phyloP scores from a whole-genome alignment of 306 rosid species.

The Rosa rugosa region DNA sequence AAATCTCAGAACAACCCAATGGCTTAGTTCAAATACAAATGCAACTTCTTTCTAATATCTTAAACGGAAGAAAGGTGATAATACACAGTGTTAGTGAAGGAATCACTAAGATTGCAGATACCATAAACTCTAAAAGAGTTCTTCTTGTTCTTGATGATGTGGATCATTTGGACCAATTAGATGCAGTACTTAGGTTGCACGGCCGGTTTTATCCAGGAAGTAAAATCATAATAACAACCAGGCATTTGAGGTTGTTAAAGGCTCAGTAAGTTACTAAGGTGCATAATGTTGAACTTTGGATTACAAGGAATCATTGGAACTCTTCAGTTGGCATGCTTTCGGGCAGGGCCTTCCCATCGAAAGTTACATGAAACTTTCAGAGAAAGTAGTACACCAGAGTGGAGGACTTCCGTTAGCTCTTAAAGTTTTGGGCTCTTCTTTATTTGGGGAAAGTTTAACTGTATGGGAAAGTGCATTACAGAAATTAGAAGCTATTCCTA shows the following conservation, averaged over 20 bases:
- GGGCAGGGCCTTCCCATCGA: background rate
- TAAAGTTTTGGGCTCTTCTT: background rate
- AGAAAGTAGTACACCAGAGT: no score
- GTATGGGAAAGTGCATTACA: background rate
- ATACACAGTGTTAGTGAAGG: background rate
- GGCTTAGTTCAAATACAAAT: background rate
- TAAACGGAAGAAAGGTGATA: background rate
- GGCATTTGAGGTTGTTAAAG: background rate
- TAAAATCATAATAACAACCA: background rate
- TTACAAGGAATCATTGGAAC: background rate
- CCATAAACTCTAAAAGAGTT: background rate
- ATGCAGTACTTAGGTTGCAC: background rate
- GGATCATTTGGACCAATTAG: background rate
- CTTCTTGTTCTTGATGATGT: constrained; percentile 8
- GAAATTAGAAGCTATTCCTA: background rate
- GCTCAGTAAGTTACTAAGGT: no score
- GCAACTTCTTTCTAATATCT: background rate
- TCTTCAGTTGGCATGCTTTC: background rate
- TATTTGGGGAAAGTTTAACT: no score
- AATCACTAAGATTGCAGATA: background rate
- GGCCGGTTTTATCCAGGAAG: background rate
- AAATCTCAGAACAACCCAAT: background rate
- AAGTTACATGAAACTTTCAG: background rate
- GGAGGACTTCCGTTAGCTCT: constrained; percentile 9
- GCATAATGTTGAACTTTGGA: background rate